Conservation (phyloP, 2,329 filamentous ascomycete genomes). For the Clarireedia hainanense region DNA sequence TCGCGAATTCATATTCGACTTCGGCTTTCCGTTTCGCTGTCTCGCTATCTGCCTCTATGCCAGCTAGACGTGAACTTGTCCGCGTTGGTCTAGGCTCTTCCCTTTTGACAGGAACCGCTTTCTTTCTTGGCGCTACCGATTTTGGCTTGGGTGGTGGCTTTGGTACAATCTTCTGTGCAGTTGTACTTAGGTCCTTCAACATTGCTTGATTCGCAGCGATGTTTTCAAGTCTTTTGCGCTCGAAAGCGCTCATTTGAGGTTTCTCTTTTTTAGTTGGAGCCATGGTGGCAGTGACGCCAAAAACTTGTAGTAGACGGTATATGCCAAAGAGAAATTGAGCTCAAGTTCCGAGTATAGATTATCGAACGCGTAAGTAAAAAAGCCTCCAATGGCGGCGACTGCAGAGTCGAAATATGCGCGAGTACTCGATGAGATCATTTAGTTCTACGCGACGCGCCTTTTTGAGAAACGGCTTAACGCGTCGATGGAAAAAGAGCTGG, state of each 20-base stretch:
- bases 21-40: slow-evolving; percentile 62
- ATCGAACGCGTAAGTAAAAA: too few relatives aligned
- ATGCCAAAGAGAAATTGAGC: background rate
- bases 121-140: slow-evolving; percentile 34
- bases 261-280: slow-evolving; percentile 35
- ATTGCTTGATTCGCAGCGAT: slow-evolving; percentile 81
- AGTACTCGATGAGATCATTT: background rate
- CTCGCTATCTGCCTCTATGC: slow-evolving; percentile 47
- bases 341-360: background rate
- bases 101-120: slow-evolving; percentile 38
- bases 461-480: background rate
- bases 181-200: slow-evolving; percentile 66
- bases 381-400: background rate
- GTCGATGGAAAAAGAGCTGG: background rate
- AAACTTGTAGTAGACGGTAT: background rate
- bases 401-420: background rate
- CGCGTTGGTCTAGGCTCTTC: slow-evolving; percentile 44
- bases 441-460: slow-evolving; percentile 1
- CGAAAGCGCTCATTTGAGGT: slow-evolving; percentile 70
- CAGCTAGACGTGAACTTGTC: slow-evolving; percentile 50
- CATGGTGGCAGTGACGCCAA: slow-evolving; percentile 32
- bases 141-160: slow-evolving; percentile 44
- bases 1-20: slow-evolving; percentile 49
- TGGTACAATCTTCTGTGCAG: slow-evolving; percentile 62
- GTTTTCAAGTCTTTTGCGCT: slow-evolving; percentile 76